These are phyloP conservation scores for Scedosporium minutisporum DNA, from an alignment of 2,329 filamentous ascomycete genomes.

Conservation along the genomic window DNA sequence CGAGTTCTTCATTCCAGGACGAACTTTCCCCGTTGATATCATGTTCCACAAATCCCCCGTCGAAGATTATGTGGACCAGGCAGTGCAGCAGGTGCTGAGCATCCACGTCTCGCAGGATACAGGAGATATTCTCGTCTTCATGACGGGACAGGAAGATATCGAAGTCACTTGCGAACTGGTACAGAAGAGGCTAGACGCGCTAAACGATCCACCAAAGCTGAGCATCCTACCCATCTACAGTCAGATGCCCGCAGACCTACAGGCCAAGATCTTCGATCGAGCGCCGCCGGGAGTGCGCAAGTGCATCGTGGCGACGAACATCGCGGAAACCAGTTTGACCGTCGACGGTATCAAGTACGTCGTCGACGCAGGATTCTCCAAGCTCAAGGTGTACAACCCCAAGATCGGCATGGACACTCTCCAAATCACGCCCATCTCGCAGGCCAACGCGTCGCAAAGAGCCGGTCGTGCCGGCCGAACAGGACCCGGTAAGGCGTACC, in stretches of 20 bases:
- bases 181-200: conserved; percentile 72
- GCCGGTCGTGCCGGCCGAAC: conserved; percentile 91
- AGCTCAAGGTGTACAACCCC: conserved; percentile 97
- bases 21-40: conserved; percentile 94
- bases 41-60: conserved; percentile 92
- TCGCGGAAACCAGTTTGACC: conserved; percentile 94
- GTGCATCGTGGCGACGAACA: conserved; percentile 97
- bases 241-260: conserved; percentile 96
- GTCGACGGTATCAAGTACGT: conserved; percentile 99
- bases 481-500: conserved; percentile 89
- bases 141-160: conserved; percentile 98
- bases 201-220: conserved; percentile 91
- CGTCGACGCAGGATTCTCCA: conserved; percentile 90
- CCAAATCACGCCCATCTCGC: conserved; percentile 94
- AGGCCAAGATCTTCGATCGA: conserved; percentile 94
- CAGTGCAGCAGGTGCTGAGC: conserved; percentile 88
- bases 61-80: conserved; percentile 95
- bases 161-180: conserved; percentile 92
- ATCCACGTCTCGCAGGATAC: conserved; percentile 92
- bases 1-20: conserved; percentile 90
- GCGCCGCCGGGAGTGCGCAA: conserved; percentile 87
- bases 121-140: conserved; percentile 95
- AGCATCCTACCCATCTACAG: conserved; percentile 97
- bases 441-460: conserved; percentile 89
- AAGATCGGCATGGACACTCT: conserved; percentile 99